phyloP scores from a whole-genome alignment of 306 rosid genomes.

The Parietaria judaica region DNA sequence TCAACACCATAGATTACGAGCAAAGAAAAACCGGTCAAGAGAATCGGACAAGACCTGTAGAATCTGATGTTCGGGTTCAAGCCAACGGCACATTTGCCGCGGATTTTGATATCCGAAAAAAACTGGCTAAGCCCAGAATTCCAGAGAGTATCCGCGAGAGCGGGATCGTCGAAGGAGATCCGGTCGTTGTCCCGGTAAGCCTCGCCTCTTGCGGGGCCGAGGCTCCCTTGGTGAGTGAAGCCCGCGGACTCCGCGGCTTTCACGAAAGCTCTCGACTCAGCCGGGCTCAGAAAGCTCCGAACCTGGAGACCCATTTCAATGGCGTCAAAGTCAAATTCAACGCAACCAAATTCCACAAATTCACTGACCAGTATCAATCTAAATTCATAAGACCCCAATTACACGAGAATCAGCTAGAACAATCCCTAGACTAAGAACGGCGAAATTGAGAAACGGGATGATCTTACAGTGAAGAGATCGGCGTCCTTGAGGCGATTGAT shows the following conservation, averaged over 20 bases:
- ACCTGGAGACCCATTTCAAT: conserved; percentile 37
- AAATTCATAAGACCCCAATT: too few relatives aligned
- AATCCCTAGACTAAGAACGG: neutral
- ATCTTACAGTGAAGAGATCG: conserved; percentile 70
- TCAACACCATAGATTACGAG: neutral
- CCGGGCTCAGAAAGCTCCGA: conserved; percentile 47
- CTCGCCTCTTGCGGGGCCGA: conserved; percentile 83
- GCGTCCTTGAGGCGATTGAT: conserved; percentile 42
- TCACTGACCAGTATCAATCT: too few relatives aligned
- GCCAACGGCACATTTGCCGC: conserved; percentile 69
- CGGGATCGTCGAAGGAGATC: conserved; percentile 55
- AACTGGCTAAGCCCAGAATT: conserved; percentile 57
- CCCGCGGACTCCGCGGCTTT: conserved; percentile 65
- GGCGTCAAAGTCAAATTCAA: neutral
- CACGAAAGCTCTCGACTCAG: conserved; percentile 71
- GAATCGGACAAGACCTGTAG: conserved; percentile 38
- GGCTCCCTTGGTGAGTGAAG: conserved; percentile 78
- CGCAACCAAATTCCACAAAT: too few relatives aligned
- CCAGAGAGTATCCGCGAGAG: conserved; percentile 67
- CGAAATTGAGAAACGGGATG: conserved; percentile 6
- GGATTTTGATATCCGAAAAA: conserved; percentile 57
- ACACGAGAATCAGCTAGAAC: too few relatives aligned
- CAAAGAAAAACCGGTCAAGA: neutral
- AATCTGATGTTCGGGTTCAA: conserved; percentile 80
- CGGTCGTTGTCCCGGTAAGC: conserved; percentile 88